Percentiles rank a stretch among this genome's conserved stretches.
Evolutionary conservation across 1,284 basidiomycete species (phyloP).

Genomic region (Pholiota adiposa): DNA sequence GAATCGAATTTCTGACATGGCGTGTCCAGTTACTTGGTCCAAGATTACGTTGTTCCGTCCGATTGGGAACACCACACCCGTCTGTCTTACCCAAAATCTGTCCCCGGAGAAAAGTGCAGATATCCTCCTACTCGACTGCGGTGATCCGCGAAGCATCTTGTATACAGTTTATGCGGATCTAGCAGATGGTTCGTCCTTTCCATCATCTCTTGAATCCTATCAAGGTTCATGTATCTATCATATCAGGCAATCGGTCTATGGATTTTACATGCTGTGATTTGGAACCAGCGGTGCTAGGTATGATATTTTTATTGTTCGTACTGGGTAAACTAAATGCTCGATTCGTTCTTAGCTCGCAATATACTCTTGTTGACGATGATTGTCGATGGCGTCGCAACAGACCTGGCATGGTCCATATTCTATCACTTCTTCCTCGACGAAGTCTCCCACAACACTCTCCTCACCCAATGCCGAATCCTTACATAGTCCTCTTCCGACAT

Average conservation of each 20-base stretch:
- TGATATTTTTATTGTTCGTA: background rate
- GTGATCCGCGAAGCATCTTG: constrained; percentile 59
- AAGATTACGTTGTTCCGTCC: constrained; percentile 55
- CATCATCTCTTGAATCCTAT: background rate
- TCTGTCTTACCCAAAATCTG: constrained; percentile 51
- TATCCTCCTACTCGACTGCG: constrained; percentile 58
- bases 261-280: constrained; percentile 60
- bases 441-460: constrained; percentile 39
- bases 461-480: constrained; percentile 51
- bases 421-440: constrained; percentile 58
- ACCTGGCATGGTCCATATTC: constrained; percentile 57
- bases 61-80: constrained; percentile 58
- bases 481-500: constrained; percentile 37
- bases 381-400: constrained; percentile 35
- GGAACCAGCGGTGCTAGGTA: constrained; percentile 62
- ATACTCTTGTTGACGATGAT: constrained; percentile 43
- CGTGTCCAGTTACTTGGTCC: constrained; percentile 41
- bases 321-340: background rate
- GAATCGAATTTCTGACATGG: no score
- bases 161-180: constrained; percentile 47
- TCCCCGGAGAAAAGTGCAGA: constrained; percentile 48
- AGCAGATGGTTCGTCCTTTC: constrained; percentile 23
- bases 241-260: constrained; percentile 1
- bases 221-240: background rate
- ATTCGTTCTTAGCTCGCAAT: constrained; percentile 40